Percentiles rank a stretch among this genome's conserved stretches.
These are phyloP conservation scores for Neofusicoccum sp. DNA, from an alignment of 2,329 filamentous ascomycete species.

Conservation along the genomic window DNA sequence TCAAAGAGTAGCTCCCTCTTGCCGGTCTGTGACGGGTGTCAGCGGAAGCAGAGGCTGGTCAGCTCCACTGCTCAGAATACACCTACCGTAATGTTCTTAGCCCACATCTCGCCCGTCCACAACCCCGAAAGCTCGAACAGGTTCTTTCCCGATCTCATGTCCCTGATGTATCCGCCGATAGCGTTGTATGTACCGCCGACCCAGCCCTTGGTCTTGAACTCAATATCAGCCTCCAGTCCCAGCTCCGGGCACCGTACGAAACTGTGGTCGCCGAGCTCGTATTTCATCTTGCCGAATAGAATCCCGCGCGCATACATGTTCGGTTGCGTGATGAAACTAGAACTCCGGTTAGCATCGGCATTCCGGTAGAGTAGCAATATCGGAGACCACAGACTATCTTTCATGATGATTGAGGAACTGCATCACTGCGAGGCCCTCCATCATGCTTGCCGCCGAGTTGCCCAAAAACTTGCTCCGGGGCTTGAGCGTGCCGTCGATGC, in stretches of 20 bases:
- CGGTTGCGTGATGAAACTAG: constrained; percentile 87
- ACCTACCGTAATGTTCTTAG: constrained; percentile 77
- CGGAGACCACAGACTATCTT: constrained; percentile 70
- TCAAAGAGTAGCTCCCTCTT: constrained; percentile 91
- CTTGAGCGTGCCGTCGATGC: constrained; percentile 94
- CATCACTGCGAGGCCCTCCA: constrained; percentile 94
- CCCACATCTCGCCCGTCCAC: constrained; percentile 94
- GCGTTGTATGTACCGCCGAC: constrained; percentile 96
- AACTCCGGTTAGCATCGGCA: constrained; percentile 23
- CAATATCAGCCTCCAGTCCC: constrained; percentile 83
- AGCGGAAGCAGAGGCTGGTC: not conserved
- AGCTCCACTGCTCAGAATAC: not conserved
- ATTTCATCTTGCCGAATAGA: constrained; percentile 98
- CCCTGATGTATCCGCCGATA: constrained; percentile 88
- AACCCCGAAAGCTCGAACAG: constrained; percentile 90
- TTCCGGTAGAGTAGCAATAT: not conserved
- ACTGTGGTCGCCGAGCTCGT: constrained; percentile 95
- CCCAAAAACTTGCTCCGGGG: constrained; percentile 93
- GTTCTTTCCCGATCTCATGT: constrained; percentile 80
- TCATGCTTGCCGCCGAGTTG: constrained; percentile 95
- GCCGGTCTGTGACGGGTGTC: constrained; percentile 64
- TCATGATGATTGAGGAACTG: constrained; percentile 83
- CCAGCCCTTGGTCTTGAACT: constrained; percentile 99
- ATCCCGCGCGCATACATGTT: constrained; percentile 99
- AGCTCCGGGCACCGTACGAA: constrained; percentile 89